Percentiles rank a stretch among this genome's conserved stretches.
Conservation (phyloP, 768 basidiomycete genomes). For the Filobasidium floriforme region DNA sequence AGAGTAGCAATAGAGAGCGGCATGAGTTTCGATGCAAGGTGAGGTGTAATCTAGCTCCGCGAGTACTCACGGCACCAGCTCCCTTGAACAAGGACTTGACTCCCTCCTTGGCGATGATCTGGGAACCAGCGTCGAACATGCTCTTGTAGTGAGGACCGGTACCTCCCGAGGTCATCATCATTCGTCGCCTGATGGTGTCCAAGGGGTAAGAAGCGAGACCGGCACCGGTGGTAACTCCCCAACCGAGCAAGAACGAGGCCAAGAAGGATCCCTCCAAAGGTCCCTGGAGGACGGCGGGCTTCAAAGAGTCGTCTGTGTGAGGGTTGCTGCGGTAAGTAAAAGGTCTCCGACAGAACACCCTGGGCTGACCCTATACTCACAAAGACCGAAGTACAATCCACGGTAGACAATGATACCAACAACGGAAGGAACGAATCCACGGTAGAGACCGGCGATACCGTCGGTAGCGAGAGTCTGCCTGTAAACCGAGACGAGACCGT, state of each 20-base stretch:
- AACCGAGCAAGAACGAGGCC: constrained; percentile 92
- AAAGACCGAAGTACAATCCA: constrained; percentile 97
- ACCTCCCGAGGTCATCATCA: constrained; percentile 99
- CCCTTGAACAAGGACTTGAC: constrained; percentile 96
- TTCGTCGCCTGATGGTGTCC: constrained; percentile 62
- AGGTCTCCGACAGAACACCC: too few relatives aligned
- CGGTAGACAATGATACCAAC: constrained; percentile 99
- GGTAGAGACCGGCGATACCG: constrained; percentile 98
- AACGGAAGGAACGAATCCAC: constrained; percentile 98
- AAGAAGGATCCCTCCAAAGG: constrained; percentile 91
- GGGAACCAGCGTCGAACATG: constrained; percentile 92
- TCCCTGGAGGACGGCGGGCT: constrained; percentile 96
- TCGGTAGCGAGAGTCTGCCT: constrained; percentile 47
- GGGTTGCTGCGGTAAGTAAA: neutral
- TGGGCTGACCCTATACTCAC: too few relatives aligned
- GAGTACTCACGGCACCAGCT: constrained; percentile 60
- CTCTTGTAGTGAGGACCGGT: constrained; percentile 94
- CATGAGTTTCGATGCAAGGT: neutral
- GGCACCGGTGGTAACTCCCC: constrained; percentile 99
- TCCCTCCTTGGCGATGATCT: constrained; percentile 95
- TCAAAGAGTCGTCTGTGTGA: constrained; percentile 38
- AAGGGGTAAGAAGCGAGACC: constrained; percentile 76
- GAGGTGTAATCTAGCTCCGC: neutral
- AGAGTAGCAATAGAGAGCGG: neutral
- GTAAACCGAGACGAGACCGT: constrained; percentile 62